Conservation (phyloP, 345 rosid genomes). For the Aurinia saxatilis region DNA sequence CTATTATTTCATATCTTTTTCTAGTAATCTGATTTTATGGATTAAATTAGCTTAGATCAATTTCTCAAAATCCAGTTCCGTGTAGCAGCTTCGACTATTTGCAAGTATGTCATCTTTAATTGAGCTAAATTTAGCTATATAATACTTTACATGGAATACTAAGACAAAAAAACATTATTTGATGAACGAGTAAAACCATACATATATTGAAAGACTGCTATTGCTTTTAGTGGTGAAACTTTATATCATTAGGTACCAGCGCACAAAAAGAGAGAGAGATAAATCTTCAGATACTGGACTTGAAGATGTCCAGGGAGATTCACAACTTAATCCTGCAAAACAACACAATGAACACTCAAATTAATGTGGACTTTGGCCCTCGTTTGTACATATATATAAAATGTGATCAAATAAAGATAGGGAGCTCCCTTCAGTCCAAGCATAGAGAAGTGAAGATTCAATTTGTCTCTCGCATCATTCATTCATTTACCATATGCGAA, state of each 20-base stretch:
- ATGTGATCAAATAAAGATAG: background rate
- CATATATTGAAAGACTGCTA: background rate
- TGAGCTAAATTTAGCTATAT: background rate
- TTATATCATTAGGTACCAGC: slow-evolving; percentile 1
- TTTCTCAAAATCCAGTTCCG: background rate
- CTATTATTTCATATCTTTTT: background rate
- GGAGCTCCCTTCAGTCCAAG: slow-evolving; percentile 44
- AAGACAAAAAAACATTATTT: background rate
- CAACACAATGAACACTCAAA: slow-evolving; percentile 1
- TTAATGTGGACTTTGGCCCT: too few relatives aligned
- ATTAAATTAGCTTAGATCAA: background rate
- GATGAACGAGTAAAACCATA: slow-evolving; percentile 5
- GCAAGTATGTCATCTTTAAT: background rate
- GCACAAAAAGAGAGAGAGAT: background rate
- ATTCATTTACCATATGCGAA: slow-evolving; percentile 26
- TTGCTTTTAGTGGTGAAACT: background rate
- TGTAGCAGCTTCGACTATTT: background rate
- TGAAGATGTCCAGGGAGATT: slow-evolving; percentile 1
- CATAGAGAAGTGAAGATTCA: slow-evolving; percentile 33
- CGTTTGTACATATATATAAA: background rate
- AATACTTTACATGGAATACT: background rate
- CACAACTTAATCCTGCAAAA: slow-evolving; percentile 11
- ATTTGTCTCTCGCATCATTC: slow-evolving; percentile 31
- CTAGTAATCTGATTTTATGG: background rate
- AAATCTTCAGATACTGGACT: background rate